Evolutionary conservation across 2,329 filamentous ascomycete species (phyloP).

Genomic region (Colletotrichum tropicale): DNA sequence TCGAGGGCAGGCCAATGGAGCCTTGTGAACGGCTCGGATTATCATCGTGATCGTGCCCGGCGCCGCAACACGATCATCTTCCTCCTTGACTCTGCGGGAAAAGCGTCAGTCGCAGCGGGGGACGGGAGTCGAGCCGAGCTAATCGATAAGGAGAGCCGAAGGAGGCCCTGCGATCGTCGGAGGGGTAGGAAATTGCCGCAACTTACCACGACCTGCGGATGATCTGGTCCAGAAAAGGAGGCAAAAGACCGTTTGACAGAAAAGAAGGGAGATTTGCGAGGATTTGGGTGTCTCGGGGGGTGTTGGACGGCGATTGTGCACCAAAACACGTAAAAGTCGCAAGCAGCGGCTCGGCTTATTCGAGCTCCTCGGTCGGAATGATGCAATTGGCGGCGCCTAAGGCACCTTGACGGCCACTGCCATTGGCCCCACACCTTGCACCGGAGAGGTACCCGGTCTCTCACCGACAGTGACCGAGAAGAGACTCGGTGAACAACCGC

Average conservation of each 20-base stretch:
- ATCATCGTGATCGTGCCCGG: constrained; percentile 19
- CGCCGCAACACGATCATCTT: constrained; percentile 18
- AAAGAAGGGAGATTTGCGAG: not conserved
- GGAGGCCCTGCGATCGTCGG: not conserved
- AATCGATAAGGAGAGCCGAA: not conserved
- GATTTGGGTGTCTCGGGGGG: not conserved
- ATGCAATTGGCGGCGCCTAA: constrained; percentile 19
- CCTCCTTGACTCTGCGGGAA: not conserved
- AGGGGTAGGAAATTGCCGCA: not conserved
- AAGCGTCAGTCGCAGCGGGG: not conserved
- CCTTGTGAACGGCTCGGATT: constrained; percentile 17
- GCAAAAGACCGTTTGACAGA: not conserved
- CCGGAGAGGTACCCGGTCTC: not conserved
- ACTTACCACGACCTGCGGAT: not conserved
- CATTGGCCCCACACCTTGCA: not conserved
- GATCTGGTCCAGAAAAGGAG: not conserved
- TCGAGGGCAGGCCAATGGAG: constrained; percentile 16
- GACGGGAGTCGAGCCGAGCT: not conserved
- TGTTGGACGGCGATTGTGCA: not conserved
- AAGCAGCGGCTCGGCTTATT: constrained; percentile 11
- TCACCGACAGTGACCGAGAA: not conserved
- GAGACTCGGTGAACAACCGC: too few species aligned
- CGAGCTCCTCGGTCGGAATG: constrained; percentile 13
- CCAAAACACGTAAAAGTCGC: not conserved
- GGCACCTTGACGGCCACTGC: constrained; percentile 12